phyloP scores from a whole-genome alignment of 2,329 filamentous ascomycete genomes.

The Geoglossum cookeanum region DNA sequence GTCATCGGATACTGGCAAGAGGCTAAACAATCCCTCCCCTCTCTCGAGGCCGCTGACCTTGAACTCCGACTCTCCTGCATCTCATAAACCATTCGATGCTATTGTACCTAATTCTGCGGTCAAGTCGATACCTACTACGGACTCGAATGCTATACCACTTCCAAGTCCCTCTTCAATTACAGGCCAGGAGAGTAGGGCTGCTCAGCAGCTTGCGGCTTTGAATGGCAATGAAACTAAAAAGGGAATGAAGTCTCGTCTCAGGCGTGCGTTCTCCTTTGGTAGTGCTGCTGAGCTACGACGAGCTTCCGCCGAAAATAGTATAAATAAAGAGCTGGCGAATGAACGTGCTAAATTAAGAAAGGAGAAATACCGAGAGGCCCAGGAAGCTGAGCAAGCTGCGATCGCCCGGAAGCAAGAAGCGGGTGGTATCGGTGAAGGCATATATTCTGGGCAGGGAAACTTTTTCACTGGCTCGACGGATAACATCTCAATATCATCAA shows the following conservation, averaged over 20 bases:
- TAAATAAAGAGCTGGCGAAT: conserved; percentile 22
- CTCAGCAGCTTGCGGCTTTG: conserved; percentile 70
- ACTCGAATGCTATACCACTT: conserved; percentile 4
- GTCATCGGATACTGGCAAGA: conserved; percentile 48
- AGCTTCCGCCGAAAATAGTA: conserved; percentile 45
- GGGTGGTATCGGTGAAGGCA: conserved; percentile 75
- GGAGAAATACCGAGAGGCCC: conserved; percentile 42
- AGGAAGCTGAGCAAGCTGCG: conserved; percentile 74
- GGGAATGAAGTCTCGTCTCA: conserved; percentile 71
- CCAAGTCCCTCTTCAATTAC: conserved; percentile 10
- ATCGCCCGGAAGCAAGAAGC: conserved; percentile 90
- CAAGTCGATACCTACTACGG: not conserved
- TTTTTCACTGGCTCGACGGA: conserved; percentile 85
- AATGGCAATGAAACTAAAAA: conserved; percentile 60
- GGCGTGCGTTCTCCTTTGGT: conserved; percentile 89
- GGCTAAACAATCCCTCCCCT: conserved; percentile 48
- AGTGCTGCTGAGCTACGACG: conserved; percentile 80
- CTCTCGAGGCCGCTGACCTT: conserved; percentile 52
- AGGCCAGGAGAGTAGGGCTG: conserved; percentile 43
- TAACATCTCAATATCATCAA: conserved; percentile 81
- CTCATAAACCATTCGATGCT: not conserved
- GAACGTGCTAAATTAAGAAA: conserved; percentile 43
- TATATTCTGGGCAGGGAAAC: conserved; percentile 71
- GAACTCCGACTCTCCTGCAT: conserved; percentile 26
- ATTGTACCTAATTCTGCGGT: conserved; percentile 1